Conservation (phyloP, 305 asterid species). For the Nicotiana rustica region DNA sequence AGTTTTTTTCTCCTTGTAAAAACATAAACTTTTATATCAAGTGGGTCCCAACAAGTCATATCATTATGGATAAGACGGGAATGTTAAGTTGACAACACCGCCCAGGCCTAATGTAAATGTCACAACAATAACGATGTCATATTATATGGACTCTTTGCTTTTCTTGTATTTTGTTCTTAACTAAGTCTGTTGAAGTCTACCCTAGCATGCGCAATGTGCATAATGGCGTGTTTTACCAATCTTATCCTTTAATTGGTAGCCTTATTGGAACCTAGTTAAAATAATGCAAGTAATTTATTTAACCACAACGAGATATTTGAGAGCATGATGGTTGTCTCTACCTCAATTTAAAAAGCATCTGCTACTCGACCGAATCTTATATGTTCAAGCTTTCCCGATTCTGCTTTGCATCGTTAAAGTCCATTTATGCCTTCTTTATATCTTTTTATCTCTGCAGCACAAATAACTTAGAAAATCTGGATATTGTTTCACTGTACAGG, state of each 20-base stretch:
- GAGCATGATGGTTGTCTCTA: slow-evolving; percentile 2
- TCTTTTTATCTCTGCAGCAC: not conserved
- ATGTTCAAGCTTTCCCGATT: slow-evolving; percentile 27
- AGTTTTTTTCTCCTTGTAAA: not conserved
- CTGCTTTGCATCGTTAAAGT: not conserved
- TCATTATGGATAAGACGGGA: not conserved
- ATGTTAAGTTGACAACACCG: not conserved
- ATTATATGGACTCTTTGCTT: not conserved
- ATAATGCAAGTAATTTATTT: not conserved
- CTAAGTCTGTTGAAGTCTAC: not conserved
- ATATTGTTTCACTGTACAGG: slow-evolving; percentile 31
- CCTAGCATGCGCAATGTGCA: not conserved
- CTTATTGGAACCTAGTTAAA: not conserved
- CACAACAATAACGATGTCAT: slow-evolving; percentile 4
- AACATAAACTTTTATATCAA: not conserved
- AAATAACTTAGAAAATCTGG: not conserved
- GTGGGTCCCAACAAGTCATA: not conserved
- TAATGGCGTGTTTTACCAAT: not conserved
- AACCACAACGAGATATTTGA: not conserved
- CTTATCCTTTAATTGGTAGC: slow-evolving; percentile 8
- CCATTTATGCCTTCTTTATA: not conserved
- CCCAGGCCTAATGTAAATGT: too few relatives aligned
- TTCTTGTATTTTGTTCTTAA: slow-evolving; percentile 5
- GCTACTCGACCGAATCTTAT: slow-evolving; percentile 8
- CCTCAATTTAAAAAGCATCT: slow-evolving; percentile 5